Evolutionary conservation across 495 filamentous ascomycete species (phyloP), one percentile per base, ranked within the genome.

Genomic region (Lepraria neglecta): DNA sequence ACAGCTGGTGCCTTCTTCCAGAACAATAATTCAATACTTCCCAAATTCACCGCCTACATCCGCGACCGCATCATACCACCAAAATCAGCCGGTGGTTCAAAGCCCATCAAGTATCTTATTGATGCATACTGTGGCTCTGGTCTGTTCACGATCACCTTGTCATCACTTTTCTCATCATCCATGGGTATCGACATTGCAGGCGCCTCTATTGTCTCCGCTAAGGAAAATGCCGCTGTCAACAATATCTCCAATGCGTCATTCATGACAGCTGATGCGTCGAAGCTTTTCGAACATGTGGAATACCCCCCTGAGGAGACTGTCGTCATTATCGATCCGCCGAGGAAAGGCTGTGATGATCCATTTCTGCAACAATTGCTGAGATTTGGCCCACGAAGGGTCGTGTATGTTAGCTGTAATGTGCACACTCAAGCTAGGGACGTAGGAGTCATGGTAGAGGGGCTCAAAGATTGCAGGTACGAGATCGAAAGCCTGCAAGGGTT

Each of bases 11-110:
- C 87, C 47, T 98, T 98, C 81, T 98, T 98, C 83, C 94, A 98
- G 70, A 98, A 98, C 77, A 98, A 98, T 80, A 98, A 98, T 76
- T 95, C 91, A 52, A 97, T 98, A 75, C 85, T 98, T n/a, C 82
- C 88, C 45, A 73, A 72, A 12, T 96, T 98, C 75, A 97, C 91
- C 14, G 81, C 84, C 62, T 97, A 92, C 77, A 90, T 98, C 75
- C 90, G 94, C 55, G 77, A 86, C 51, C 83, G 90, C 69, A 86
- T 92, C 67, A 77, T 92, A 21, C 68, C 62, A 69, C 65, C 62
- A 35, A n/a, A 52, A 21, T 42, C 28, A 35, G 2, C n/a, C 24
- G 10, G 70, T 45, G 65, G 70, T 48, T 24, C 69, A 6, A 73
- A 70, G 50, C 76, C 77, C 30, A 87, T 95, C 72, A 87, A 84